A percentile compares a stretch with the other conserved stretches of the same genome.
Conservation (phyloP, 2,329 filamentous ascomycete genomes). For the Fusarium marasasianum region DNA sequence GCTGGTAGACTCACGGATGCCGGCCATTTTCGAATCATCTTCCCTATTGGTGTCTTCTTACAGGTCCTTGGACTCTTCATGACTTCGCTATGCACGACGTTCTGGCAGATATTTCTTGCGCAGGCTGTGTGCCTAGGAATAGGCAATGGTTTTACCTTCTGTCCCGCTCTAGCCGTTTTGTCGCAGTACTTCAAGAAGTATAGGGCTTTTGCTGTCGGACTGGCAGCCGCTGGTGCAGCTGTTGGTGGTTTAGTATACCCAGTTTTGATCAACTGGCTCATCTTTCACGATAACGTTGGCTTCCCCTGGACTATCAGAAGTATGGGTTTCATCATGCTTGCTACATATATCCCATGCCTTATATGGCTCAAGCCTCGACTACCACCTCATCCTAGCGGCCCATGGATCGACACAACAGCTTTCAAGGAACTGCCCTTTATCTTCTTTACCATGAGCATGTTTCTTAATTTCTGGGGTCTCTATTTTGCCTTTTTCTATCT, state of each 20-base stretch:
- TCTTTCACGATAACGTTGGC: slow-evolving; percentile 57
- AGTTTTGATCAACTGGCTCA: slow-evolving; percentile 52
- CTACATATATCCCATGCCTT: slow-evolving; percentile 51
- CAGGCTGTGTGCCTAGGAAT: slow-evolving; percentile 60
- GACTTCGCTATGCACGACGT: slow-evolving; percentile 52
- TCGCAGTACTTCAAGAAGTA: slow-evolving; percentile 69
- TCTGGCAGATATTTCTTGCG: slow-evolving; percentile 60
- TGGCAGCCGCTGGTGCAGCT: slow-evolving; percentile 66
- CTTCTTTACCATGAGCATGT: slow-evolving; percentile 47
- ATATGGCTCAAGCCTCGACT: slow-evolving; percentile 53
- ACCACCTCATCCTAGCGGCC: slow-evolving; percentile 51
- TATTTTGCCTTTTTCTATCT: slow-evolving; percentile 59
- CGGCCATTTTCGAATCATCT: slow-evolving; percentile 52
- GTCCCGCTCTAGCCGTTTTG: slow-evolving; percentile 66
- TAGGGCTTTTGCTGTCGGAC: slow-evolving; percentile 65
- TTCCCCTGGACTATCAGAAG: slow-evolving; percentile 64
- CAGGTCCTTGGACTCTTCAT: slow-evolving; percentile 57
- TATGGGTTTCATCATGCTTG: slow-evolving; percentile 57
- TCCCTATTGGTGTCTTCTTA: slow-evolving; percentile 50
- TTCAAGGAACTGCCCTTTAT: slow-evolving; percentile 53
- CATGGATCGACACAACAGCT: slow-evolving; percentile 55
- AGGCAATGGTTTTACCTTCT: slow-evolving; percentile 65
- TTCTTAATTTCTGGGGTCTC: slow-evolving; percentile 49
- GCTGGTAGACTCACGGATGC: slow-evolving; percentile 56
- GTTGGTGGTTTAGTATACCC: slow-evolving; percentile 65